These are phyloP conservation scores for Didymosphaeria variabile DNA, from an alignment of 2,329 filamentous ascomycete species.

Conservation along the genomic window DNA sequence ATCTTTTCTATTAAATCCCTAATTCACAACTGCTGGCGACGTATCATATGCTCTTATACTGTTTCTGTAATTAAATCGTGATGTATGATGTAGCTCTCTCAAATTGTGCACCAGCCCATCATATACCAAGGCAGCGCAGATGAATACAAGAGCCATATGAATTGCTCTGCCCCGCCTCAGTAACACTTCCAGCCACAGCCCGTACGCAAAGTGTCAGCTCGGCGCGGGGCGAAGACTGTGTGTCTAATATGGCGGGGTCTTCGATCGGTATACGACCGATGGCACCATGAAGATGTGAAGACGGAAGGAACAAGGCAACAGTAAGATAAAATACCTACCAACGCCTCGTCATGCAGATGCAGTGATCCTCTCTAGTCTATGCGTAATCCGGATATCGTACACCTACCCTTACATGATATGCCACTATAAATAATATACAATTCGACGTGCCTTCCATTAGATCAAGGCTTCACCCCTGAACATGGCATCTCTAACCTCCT, in stretches of 20 bases:
- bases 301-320: not conserved
- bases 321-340: constrained; percentile 2
- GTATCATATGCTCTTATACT: too few relatives aligned
- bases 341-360: constrained; percentile 12
- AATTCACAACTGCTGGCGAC: too few relatives aligned
- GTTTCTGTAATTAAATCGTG: not conserved
- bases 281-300: not conserved
- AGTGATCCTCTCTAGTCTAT: constrained; percentile 6
- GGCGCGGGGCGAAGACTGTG: constrained; percentile 12
- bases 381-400: constrained; percentile 15
- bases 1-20: too few relatives aligned
- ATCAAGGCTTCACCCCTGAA: constrained; percentile 61
- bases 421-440: constrained; percentile 12
- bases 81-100: constrained; percentile 5
- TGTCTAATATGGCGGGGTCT: constrained; percentile 23
- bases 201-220: constrained; percentile 20
- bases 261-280: not conserved
- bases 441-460: constrained; percentile 36
- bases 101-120: not conserved
- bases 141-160: constrained; percentile 1
- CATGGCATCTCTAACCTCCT: constrained; percentile 84
- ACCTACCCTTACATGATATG: constrained; percentile 14
- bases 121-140: not conserved
- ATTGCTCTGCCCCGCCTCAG: constrained; percentile 26
- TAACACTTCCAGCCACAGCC: constrained; percentile 28